Evolutionary conservation across 148 eudicot species (phyloP), one percentile per base, ranked within the genome.

Genomic region (Spergularia bocconei): DNA sequence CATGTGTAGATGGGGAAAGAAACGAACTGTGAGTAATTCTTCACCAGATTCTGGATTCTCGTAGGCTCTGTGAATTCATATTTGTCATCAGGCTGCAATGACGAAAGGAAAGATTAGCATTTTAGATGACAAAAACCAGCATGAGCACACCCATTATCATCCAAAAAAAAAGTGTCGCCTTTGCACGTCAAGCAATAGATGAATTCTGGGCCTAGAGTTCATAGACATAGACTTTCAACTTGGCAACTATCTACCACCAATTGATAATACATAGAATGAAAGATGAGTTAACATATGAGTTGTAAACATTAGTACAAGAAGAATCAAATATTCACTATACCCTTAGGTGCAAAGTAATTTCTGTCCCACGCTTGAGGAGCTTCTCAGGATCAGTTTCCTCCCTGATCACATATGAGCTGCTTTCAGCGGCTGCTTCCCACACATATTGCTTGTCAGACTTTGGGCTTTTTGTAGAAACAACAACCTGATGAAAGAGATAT

Each of bases 311-410:
- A 50, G 14, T 38, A 51, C n/a, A 21, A 21, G 16, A 78, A 59
- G 38, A 52, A 74, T 19, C 38, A 65, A 57, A 67, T 17, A 57
- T 36, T 1, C 21, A 61, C 14, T 29, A 53, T 93, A 93, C 98
- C 95, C 85, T 88, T 48, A 93, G 73, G 78, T 83, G 86, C 73
- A 95, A 93, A 7, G 97, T 95, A 67, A 95, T 89, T 76, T 95
- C 86, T 39, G 97, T 95, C 72, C 99, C 97, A 75, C 99, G 92
- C 60, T 82, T 71, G 29, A 92, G 75, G 29, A 90, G 68, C 81
- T 91, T 95, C 77, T 87, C 90, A 41, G 97, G 92, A 82, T 95
- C 92, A 75, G 92, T 92, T 85, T 95, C 99, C 82, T 95, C 99
- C 85, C 62, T 87, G 69, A 95, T 87, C 60, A 83, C 82, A 69